Percentiles rank a stretch among this genome's conserved stretches.
Evolutionary conservation across 495 filamentous ascomycete species (phyloP).

Genomic region (Cercophora newfieldiana): DNA sequence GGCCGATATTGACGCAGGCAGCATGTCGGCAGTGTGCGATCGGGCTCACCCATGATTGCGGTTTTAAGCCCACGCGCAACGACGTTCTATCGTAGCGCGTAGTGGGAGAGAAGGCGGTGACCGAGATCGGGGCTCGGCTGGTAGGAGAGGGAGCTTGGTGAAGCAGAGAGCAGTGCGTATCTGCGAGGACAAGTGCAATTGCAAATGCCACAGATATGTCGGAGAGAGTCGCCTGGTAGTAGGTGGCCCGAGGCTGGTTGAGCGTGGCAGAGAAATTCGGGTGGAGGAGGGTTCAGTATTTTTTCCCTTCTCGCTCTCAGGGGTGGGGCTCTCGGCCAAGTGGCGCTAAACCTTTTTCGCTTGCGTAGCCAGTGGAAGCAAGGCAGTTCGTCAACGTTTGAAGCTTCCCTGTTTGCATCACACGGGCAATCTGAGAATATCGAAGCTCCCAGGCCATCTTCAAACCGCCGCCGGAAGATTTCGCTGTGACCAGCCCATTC

Average conservation of each 20-base stretch:
- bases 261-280: conserved; percentile 24
- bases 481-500: not conserved
- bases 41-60: conserved; percentile 85
- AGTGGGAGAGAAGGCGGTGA: conserved; percentile 27
- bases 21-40: conserved; percentile 18
- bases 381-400: not conserved
- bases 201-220: conserved; percentile 4
- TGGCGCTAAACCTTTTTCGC: not conserved
- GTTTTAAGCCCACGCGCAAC: conserved; percentile 48
- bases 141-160: not conserved
- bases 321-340: not conserved
- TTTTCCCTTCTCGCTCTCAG: not conserved
- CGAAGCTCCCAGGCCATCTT: not conserved
- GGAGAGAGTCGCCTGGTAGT: not conserved
- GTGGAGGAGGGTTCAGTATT: conserved; percentile 4
- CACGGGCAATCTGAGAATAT: not conserved
- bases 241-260: conserved; percentile 16
- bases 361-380: not conserved
- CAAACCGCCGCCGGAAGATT: not conserved
- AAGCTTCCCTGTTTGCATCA: not conserved
- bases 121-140: conserved; percentile 12
- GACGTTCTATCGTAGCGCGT: conserved; percentile 48
- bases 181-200: conserved; percentile 10
- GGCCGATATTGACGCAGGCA: conserved; percentile 2
- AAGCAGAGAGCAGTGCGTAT: not conserved